Percentiles rank a stretch among this genome's conserved stretches.
Conservation (phyloP, 2,329 filamentous ascomycete genomes). For the Pseudogymnoascus destructans region DNA sequence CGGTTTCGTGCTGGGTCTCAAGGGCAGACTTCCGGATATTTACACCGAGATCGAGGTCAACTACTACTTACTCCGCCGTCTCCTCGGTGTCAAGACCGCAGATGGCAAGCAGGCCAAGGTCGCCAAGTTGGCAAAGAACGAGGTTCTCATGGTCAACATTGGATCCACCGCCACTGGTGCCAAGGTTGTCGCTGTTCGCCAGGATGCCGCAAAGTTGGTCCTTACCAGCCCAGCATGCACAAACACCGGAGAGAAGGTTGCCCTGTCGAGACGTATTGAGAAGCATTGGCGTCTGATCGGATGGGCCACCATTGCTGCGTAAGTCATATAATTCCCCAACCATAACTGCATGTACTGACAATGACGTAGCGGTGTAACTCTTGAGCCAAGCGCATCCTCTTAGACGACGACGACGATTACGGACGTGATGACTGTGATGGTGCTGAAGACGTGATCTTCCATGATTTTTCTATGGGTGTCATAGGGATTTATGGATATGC, state of each 20-base stretch:
- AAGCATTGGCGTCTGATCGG: slow-evolving; percentile 97
- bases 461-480: slow-evolving; percentile 10
- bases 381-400: slow-evolving; percentile 24
- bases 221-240: slow-evolving; percentile 92
- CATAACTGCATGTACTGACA: background rate
- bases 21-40: slow-evolving; percentile 86
- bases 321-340: slow-evolving; percentile 27
- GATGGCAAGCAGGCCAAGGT: slow-evolving; percentile 99
- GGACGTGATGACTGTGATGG: slow-evolving; percentile 9
- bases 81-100: slow-evolving; percentile 92
- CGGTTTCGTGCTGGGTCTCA: slow-evolving; percentile 91
- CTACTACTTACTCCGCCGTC: slow-evolving; percentile 90
- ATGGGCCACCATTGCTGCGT: slow-evolving; percentile 70
- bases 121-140: slow-evolving; percentile 93
- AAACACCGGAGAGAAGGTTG: slow-evolving; percentile 95
- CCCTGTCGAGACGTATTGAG: slow-evolving; percentile 88
- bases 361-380: slow-evolving; percentile 25
- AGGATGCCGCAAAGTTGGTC: slow-evolving; percentile 89
- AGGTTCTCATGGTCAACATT: slow-evolving; percentile 99
- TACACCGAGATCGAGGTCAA: slow-evolving; percentile 98
- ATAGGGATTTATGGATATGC: slow-evolving; percentile 10
- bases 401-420: slow-evolving; percentile 2
- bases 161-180: slow-evolving; percentile 94
- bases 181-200: slow-evolving; percentile 94
- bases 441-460: slow-evolving; percentile 9